These are phyloP conservation scores for Cytospora mali DNA, from an alignment of 2,329 filamentous ascomycete species.

Conservation along the genomic window DNA sequence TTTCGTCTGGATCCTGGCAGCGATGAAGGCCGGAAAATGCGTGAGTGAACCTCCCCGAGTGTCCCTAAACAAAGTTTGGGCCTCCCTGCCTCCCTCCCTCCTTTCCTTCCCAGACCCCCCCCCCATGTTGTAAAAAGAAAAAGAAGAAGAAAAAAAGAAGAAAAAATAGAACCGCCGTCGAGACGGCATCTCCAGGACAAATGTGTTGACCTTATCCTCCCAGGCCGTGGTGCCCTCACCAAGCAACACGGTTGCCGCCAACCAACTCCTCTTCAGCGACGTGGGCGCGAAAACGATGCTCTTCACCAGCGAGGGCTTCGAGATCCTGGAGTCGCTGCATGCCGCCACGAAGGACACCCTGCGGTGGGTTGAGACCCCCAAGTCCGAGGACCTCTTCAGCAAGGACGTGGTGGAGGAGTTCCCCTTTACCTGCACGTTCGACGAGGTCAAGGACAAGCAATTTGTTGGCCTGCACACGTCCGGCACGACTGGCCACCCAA, in stretches of 20 bases:
- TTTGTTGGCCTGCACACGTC: constrained; percentile 34
- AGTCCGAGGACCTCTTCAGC: constrained; percentile 21
- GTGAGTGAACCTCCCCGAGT: background rate
- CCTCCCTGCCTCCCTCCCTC: too few species aligned
- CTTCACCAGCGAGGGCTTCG: constrained; percentile 23
- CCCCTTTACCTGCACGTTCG: constrained; percentile 20
- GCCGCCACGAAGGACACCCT: constrained; percentile 19
- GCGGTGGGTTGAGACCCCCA: constrained; percentile 15
- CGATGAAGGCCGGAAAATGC: constrained; percentile 27
- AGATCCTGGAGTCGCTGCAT: constrained; percentile 23
- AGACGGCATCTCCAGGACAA: too few species aligned
- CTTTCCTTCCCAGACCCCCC: background rate
- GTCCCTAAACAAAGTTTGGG: too few species aligned
- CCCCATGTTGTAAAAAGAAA: too few species aligned
- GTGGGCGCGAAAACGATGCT: constrained; percentile 28
- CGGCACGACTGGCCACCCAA: constrained; percentile 33
- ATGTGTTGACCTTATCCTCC: background rate
- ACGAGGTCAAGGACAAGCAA: constrained; percentile 27
- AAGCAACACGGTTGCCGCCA: constrained; percentile 18
- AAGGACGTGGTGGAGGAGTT: constrained; percentile 19
- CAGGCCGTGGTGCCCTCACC: constrained; percentile 18
- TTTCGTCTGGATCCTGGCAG: constrained; percentile 24
- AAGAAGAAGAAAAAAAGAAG: too few species aligned
- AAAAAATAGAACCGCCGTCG: too few species aligned
- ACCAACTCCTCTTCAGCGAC: constrained; percentile 18